These are phyloP conservation scores for Trichophyton verrucosum DNA, from an alignment of 2,329 filamentous ascomycete species.

Conservation along the genomic window DNA sequence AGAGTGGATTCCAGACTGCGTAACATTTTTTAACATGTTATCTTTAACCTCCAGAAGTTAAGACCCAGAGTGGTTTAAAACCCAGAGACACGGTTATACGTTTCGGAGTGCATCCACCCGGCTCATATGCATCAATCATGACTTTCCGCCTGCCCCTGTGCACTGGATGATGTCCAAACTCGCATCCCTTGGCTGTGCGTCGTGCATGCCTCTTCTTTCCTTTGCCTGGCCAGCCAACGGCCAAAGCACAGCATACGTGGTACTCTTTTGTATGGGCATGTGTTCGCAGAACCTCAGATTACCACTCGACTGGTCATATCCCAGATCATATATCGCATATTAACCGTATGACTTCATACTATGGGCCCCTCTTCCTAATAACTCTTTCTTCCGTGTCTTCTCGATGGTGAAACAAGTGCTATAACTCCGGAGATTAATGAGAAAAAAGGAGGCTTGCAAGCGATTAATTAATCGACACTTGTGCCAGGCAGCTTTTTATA, in stretches of 20 bases:
- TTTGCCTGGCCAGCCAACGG: not conserved
- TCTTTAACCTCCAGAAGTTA: not conserved
- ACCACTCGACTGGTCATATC: not conserved
- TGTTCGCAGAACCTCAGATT: not conserved
- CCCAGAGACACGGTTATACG: not conserved
- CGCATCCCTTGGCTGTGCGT: not conserved
- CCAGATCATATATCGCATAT: not conserved
- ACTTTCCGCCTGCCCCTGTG: not conserved
- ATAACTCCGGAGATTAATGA: not conserved
- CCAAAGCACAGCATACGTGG: not conserved
- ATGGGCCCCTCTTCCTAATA: not conserved
- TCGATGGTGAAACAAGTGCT: not conserved
- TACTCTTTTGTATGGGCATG: not conserved
- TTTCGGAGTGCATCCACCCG: not conserved
- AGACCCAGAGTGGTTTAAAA: not conserved
- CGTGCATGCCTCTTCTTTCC: not conserved
- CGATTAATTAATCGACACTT: not conserved
- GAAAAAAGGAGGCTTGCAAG: not conserved
- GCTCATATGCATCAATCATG: not conserved
- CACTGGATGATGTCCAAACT: not conserved
- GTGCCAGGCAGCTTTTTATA: not conserved
- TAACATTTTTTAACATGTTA: not conserved
- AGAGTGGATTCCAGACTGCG: not conserved
- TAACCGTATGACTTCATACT: not conserved
- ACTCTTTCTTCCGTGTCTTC: not conserved